Evolutionary conservation across 208 protist species (phyloP).

Genomic region (Angomonas ambiguus): DNA sequence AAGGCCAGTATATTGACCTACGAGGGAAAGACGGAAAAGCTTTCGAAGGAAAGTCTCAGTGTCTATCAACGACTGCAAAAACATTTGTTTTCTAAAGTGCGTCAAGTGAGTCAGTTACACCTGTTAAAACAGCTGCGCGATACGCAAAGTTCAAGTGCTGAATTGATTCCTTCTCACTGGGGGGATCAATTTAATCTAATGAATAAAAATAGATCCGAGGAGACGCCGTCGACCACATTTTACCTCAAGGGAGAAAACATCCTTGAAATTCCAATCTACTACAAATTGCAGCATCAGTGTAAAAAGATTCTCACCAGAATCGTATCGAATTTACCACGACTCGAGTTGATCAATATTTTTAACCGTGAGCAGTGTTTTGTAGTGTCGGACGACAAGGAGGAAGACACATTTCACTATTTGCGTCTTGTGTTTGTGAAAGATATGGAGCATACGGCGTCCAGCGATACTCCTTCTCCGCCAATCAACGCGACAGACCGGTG

Average conservation of each 20-base stretch:
- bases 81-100: slow-evolving; percentile 59
- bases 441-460: slow-evolving; percentile 35
- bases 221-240: slow-evolving; percentile 27
- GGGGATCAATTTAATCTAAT: slow-evolving; percentile 67
- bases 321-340: slow-evolving; percentile 54
- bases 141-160: slow-evolving; percentile 65
- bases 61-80: slow-evolving; percentile 26
- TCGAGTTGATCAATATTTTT: slow-evolving; percentile 81
- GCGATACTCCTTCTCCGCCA: slow-evolving; percentile 37
- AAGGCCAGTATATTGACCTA: slow-evolving; percentile 47
- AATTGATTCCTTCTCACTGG: slow-evolving; percentile 75
- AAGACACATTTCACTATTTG: slow-evolving; percentile 85
- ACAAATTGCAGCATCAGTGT: slow-evolving; percentile 89
- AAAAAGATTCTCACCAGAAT: slow-evolving; percentile 73
- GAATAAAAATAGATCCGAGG: slow-evolving; percentile 2
- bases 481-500: slow-evolving; percentile 56
- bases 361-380: slow-evolving; percentile 88
- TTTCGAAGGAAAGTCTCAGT: background rate
- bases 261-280: slow-evolving; percentile 82
- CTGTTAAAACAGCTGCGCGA: slow-evolving; percentile 83
- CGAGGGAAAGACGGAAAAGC: slow-evolving; percentile 14
- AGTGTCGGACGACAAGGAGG: slow-evolving; percentile 70
- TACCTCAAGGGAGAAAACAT: slow-evolving; percentile 58
- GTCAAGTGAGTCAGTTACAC: slow-evolving; percentile 75
- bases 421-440: slow-evolving; percentile 84